Percentiles rank a stretch among this genome's conserved stretches.
These are phyloP conservation scores for Paramyrothecium sp. DNA, from an alignment of 2,329 filamentous ascomycete species.

Conservation along the genomic window DNA sequence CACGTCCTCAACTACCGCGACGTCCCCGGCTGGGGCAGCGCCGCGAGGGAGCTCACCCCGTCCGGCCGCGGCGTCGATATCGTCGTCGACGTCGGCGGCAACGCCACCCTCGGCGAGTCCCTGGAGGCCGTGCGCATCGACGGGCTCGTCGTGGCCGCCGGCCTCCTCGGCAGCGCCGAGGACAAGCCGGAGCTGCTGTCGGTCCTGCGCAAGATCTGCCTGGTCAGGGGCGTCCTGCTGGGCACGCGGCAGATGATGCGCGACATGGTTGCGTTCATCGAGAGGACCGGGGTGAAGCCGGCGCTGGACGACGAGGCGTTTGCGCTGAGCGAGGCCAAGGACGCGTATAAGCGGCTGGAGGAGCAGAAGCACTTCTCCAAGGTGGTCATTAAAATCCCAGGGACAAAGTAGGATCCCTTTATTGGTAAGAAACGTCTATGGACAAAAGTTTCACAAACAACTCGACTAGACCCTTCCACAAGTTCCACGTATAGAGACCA, in stretches of 20 bases:
- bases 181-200: neutral
- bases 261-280: slow-evolving; percentile 1
- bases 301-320: slow-evolving; percentile 1
- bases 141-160: neutral
- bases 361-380: slow-evolving; percentile 1
- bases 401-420: neutral
- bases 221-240: neutral
- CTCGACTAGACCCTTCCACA: too few relatives aligned
- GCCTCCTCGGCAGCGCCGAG: neutral
- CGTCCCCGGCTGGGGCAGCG: neutral
- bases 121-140: neutral
- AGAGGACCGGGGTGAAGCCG: neutral
- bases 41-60: neutral
- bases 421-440: neutral
- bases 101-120: neutral
- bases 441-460: neutral
- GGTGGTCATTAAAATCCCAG: neutral
- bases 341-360: neutral
- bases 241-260: slow-evolving; percentile 1
- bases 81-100: neutral
- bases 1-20: slow-evolving; percentile 3
- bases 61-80: neutral
- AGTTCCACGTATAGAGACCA: too few relatives aligned
- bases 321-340: neutral
- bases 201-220: neutral